Evolutionary conservation across 495 filamentous ascomycete species (phyloP), one percentile per base, ranked within the genome.

Genomic region (Penicillium coffeae): DNA sequence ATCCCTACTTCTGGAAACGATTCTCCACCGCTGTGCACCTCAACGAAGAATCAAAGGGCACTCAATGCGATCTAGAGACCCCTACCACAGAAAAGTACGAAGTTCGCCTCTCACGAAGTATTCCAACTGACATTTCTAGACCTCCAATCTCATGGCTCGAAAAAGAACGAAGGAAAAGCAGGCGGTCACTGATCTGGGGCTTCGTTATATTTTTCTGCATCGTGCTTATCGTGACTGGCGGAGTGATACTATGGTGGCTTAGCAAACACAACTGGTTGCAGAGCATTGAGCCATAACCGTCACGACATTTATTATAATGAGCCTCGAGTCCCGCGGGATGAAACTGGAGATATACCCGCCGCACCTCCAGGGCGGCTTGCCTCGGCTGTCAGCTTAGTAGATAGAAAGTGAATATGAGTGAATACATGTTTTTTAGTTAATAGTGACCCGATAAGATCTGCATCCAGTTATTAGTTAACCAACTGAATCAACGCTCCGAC

Each of bases 1-100:
- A 86, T 53, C 81, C 82, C 13, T 68, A 60, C 34, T 86, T 86
- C 63, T 85, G 81, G 82, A 72, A 71, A 15, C 73, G 81, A 45
- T 84, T 85, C 70, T 78, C 74, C 38, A 58, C 65, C n/a, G 81
- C 82, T 35, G 74, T 83, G 5, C 80, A 83, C 47, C 60, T 64
- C 18, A 66, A 76, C 36, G 72, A 74, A 50, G 62, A 68, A 48
- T 56, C 66, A 2, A 60, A 55, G 27, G 41, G 47, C 21, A 40
- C 21, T 30, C 45, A 36, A 12, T 15, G 21, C 14, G 38, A 55
- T 14, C 20, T 41, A 18, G 13, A 64, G 53, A 35, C 14, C 8
- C 50, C 32, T 41, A 52, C 9, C 18, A 56, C 20, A 42, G 53
- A 47, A 33, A 63, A 47, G 48, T 52, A 46, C 15, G 53, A 33